Percentiles rank a stretch among this genome's conserved stretches.
phyloP scores from a whole-genome alignment of 1,284 basidiomycete genomes.

The Ustilago crameri region DNA sequence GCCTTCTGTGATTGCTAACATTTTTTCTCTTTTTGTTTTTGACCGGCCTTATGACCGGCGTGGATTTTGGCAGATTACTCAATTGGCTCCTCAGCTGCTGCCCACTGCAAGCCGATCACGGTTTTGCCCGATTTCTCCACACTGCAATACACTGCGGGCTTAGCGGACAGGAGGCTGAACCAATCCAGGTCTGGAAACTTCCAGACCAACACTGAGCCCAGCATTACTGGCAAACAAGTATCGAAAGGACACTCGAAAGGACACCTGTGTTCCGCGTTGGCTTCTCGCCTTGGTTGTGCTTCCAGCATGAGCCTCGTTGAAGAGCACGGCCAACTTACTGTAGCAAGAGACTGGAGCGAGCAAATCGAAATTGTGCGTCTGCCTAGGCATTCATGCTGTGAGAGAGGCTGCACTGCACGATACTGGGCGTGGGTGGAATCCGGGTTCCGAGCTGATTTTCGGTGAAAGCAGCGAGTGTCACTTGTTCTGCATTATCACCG shows the following conservation, averaged over 20 bases:
- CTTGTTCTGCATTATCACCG: slow-evolving; percentile 19
- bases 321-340: too few species aligned
- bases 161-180: slow-evolving; percentile 11
- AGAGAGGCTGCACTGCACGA: too few species aligned
- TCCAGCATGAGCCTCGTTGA: too few species aligned
- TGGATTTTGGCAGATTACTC: slow-evolving; percentile 8
- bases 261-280: too few species aligned
- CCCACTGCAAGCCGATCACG: slow-evolving; percentile 12
- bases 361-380: too few species aligned
- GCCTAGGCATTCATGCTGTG: too few species aligned
- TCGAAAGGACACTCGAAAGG: too few species aligned
- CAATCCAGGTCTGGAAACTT: slow-evolving; percentile 27
- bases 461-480: background rate
- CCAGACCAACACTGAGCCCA: slow-evolving; percentile 11
- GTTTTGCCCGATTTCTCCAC: slow-evolving; percentile 31
- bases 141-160: slow-evolving; percentile 7
- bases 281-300: too few species aligned
- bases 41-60: slow-evolving; percentile 16
- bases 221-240: too few species aligned
- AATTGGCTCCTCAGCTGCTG: slow-evolving; percentile 1
- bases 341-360: too few species aligned
- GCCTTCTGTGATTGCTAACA: slow-evolving; percentile 5
- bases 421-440: slow-evolving; percentile 1
- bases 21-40: slow-evolving; percentile 7
- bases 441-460: slow-evolving; percentile 35